These are phyloP conservation scores for Botrytis porri DNA, from an alignment of 2,329 filamentous ascomycete species.

Conservation along the genomic window DNA sequence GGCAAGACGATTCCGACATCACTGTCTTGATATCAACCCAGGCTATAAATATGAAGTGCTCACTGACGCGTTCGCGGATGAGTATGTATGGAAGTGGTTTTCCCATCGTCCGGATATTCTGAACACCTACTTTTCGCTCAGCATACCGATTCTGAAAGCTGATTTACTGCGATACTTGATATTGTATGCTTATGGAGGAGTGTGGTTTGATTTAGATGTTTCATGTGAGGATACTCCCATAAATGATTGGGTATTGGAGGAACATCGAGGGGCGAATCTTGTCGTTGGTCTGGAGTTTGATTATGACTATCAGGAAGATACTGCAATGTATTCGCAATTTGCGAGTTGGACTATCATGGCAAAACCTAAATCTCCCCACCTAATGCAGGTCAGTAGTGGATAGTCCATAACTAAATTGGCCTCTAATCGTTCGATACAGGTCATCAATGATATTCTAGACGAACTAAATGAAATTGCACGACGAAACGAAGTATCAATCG, in stretches of 20 bases:
- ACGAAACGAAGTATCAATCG: not conserved
- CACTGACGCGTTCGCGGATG: slow-evolving; percentile 26
- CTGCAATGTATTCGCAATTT: not conserved
- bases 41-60: slow-evolving; percentile 34
- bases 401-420: accelerated
- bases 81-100: not conserved
- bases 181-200: slow-evolving; percentile 56
- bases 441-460: not conserved
- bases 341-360: slow-evolving; percentile 8
- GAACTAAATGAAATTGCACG: not conserved
- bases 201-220: slow-evolving; percentile 60
- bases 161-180: slow-evolving; percentile 64
- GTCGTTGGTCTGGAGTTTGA: slow-evolving; percentile 4
- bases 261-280: slow-evolving; percentile 42
- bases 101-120: slow-evolving; percentile 61
- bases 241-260: slow-evolving; percentile 58
- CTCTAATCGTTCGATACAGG: not conserved
- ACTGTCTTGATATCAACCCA: slow-evolving; percentile 36
- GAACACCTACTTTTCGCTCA: slow-evolving; percentile 56
- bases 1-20: slow-evolving; percentile 37
- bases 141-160: slow-evolving; percentile 63
- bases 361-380: not conserved
- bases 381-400: not conserved
- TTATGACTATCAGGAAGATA: not conserved
- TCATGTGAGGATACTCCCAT: slow-evolving; percentile 48